Evolutionary conservation across 441 rosid species (phyloP), one percentile per base, ranked within the genome.

Genomic region (Erysimum cheiri): DNA sequence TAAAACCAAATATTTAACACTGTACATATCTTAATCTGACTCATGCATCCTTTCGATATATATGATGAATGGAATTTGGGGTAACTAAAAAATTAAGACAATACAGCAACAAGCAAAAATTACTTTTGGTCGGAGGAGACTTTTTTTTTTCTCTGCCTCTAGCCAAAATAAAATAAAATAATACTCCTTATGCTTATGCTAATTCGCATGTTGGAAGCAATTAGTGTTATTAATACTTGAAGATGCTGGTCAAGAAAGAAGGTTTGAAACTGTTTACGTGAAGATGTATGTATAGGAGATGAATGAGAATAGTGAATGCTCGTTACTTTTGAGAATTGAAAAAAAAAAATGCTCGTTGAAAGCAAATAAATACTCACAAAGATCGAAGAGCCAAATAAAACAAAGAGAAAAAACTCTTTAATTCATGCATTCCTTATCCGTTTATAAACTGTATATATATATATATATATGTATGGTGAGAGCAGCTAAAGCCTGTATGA

Each of bases 71-170:
- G 57, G 47, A 43, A 12, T 4, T 9, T 46, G 29, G 14, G 2
- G 14, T 22, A 12, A 29, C 46, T 31, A 41, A 47, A 46, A 47
- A 0, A 0, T n/a, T 58, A 24, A 2, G 56, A 5, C 47, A 57
- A 4, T 44, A 10, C 26, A 46, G 6, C 29, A 10, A 41, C 31
- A 69, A 35, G 31, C 58, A 69, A 40, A 69, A 33, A 17, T 73
- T 71, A 67, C 55, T 67, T 60, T 69, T 80, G 6, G 81, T 55
- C 2, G 84, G 81, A 26, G 76, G 81, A 22, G 75, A 72, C 43
- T 80, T 80, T 41, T 78, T 78, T 8, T 80, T 78, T 32, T 72
- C 81, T 14, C n/a, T 71, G 37, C 71, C 76, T 65, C 54, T 80
- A 55, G 81, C 81, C 24, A 60, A 22, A 22, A 22, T 1, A 22